A percentile compares a stretch with the other conserved stretches of the same genome.
These are phyloP conservation scores for Pueraria montana DNA, from an alignment of 306 rosid genomes.

Conservation along the genomic window DNA sequence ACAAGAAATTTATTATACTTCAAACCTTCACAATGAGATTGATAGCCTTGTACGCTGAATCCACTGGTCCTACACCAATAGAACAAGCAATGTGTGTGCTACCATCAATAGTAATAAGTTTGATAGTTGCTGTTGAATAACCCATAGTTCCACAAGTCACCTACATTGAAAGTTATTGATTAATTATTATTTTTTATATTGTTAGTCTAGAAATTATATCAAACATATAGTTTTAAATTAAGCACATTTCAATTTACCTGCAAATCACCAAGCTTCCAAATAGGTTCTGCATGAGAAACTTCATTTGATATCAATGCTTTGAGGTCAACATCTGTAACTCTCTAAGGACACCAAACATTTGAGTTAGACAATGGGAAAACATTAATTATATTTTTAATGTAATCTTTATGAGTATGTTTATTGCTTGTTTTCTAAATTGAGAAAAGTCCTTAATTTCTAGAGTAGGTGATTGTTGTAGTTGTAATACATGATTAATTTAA, in stretches of 20 bases:
- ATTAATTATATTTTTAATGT: no score
- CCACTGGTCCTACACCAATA: slow-evolving; percentile 88
- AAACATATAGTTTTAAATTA: slow-evolving; percentile 4
- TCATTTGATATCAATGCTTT: slow-evolving; percentile 78
- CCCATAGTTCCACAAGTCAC: slow-evolving; percentile 77
- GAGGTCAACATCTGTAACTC: slow-evolving; percentile 79
- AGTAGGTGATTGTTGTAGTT: no score
- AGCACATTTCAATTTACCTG: slow-evolving; percentile 60
- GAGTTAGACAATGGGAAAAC: not conserved
- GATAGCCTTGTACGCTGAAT: slow-evolving; percentile 83
- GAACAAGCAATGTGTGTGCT: slow-evolving; percentile 70
- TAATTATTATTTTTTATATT: not conserved
- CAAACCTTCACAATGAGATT: slow-evolving; percentile 75
- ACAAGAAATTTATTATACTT: not conserved
- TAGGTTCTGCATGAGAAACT: slow-evolving; percentile 64
- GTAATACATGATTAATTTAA: no score
- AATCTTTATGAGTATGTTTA: no score
- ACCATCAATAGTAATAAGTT: slow-evolving; percentile 64
- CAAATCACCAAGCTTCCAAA: slow-evolving; percentile 72
- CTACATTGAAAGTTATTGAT: slow-evolving; percentile 51
- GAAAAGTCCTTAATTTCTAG: no score
- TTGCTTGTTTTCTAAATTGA: no score
- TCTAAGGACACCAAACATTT: slow-evolving; percentile 50
- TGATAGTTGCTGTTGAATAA: slow-evolving; percentile 76
- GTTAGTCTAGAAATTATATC: not conserved